These are phyloP conservation scores for Arthrobotrys megalospora DNA, from an alignment of 2,329 filamentous ascomycete genomes.

Conservation along the genomic window DNA sequence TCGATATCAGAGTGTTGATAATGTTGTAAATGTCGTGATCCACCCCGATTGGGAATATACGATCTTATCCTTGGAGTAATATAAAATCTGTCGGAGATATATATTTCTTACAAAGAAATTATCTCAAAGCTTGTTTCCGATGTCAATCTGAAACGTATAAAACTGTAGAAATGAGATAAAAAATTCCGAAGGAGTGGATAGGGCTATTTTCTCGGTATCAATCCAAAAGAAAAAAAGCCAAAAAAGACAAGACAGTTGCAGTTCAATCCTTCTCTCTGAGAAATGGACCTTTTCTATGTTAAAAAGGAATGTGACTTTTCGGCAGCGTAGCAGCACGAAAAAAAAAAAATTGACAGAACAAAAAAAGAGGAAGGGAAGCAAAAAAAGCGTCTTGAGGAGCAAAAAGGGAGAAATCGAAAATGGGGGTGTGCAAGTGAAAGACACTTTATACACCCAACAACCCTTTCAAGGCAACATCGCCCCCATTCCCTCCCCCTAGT, in stretches of 20 bases:
- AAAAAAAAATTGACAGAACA: background rate
- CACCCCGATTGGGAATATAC: conserved; percentile 28
- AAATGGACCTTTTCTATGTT: conserved; percentile 22
- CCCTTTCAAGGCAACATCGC: conserved; percentile 14
- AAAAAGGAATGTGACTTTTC: conserved; percentile 52
- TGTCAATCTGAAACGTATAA: conserved; percentile 26
- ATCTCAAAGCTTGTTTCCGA: conserved; percentile 1
- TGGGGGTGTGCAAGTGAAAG: conserved; percentile 11
- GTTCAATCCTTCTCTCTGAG: conserved; percentile 37
- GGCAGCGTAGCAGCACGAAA: conserved; percentile 43
- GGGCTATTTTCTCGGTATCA: conserved; percentile 34
- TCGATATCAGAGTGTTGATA: conserved; percentile 1
- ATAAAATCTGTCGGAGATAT: conserved; percentile 10
- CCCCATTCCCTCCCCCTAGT: conserved; percentile 16
- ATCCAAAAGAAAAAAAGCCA: conserved; percentile 5
- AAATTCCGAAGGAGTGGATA: conserved; percentile 36
- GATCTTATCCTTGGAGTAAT: conserved; percentile 17
- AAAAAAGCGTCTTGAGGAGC: conserved; percentile 21
- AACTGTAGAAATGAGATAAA: conserved; percentile 4
- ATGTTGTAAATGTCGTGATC: conserved; percentile 24
- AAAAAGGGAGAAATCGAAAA: conserved; percentile 21
- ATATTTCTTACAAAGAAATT: conserved; percentile 54
- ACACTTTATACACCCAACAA: conserved; percentile 36
- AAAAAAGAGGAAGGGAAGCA: conserved; percentile 19
- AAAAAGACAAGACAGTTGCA: conserved; percentile 16